These are phyloP conservation scores for Zygosaccharomyces sapae DNA, from an alignment of 1,139 yeast species.

Conservation along the genomic window DNA sequence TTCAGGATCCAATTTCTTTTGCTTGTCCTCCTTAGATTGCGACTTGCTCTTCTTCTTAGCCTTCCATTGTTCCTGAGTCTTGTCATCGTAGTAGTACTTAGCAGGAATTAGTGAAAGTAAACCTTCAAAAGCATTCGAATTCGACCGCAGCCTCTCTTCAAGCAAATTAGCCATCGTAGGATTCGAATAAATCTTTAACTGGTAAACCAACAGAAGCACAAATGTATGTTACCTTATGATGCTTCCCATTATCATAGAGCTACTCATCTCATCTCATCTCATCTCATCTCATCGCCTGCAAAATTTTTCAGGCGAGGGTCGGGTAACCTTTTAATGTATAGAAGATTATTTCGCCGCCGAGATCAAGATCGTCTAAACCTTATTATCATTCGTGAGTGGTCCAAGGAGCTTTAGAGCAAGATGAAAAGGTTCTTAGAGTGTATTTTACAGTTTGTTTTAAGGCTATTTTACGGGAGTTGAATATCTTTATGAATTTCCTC, in stretches of 20 bases:
- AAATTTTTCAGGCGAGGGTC: slow-evolving; percentile 4
- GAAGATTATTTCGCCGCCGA: not conserved
- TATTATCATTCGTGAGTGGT: no score
- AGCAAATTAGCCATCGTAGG: slow-evolving; percentile 32
- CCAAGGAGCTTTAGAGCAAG: no score
- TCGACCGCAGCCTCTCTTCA: slow-evolving; percentile 76
- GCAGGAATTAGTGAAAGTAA: slow-evolving; percentile 89
- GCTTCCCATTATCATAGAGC: not conserved
- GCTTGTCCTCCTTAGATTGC: slow-evolving; percentile 58
- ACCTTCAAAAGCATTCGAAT: slow-evolving; percentile 87
- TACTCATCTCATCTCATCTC: slow-evolving; percentile 3
- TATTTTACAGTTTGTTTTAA: no score
- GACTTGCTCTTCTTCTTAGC: slow-evolving; percentile 71
- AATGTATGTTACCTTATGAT: no score
- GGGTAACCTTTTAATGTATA: slow-evolving; percentile 3
- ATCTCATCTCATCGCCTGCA: slow-evolving; percentile 16
- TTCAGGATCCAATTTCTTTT: slow-evolving; percentile 74
- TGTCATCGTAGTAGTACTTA: slow-evolving; percentile 78
- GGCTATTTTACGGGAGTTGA: no score
- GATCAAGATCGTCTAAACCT: not conserved
- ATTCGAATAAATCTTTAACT: no score
- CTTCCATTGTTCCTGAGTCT: slow-evolving; percentile 80
- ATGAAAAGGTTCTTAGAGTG: no score
- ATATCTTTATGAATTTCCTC: no score
- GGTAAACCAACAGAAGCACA: no score